These are phyloP conservation scores for Kuraishia hungarica DNA, from an alignment of 805 yeast genomes.

Conservation along the genomic window DNA sequence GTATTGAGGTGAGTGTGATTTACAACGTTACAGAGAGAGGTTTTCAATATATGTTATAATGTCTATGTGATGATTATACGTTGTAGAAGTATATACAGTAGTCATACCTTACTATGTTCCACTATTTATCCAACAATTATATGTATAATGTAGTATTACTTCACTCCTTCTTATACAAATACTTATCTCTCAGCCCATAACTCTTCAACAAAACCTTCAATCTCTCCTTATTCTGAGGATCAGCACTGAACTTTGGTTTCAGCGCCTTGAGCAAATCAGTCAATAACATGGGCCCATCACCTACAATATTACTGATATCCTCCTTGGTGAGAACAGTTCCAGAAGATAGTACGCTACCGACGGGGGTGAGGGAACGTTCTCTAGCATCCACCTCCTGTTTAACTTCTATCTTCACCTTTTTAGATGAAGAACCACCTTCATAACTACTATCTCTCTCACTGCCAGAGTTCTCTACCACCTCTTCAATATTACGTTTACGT, in stretches of 20 bases:
- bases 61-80: too few relatives aligned
- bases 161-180: constrained; percentile 8
- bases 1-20: background rate
- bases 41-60: too few relatives aligned
- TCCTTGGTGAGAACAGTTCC: constrained; percentile 49
- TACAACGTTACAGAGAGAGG: too few relatives aligned
- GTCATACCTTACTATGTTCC: too few relatives aligned
- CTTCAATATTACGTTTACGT: constrained; percentile 26
- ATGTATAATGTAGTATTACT: too few relatives aligned
- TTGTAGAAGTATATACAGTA: too few relatives aligned
- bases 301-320: constrained; percentile 62
- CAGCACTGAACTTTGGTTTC: constrained; percentile 52
- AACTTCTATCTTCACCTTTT: constrained; percentile 20
- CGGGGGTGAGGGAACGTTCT: constrained; percentile 5
- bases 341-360: constrained; percentile 5
- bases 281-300: constrained; percentile 36
- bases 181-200: constrained; percentile 21
- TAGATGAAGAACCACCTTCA: constrained; percentile 14
- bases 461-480: background rate
- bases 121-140: too few relatives aligned
- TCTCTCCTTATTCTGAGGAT: constrained; percentile 54
- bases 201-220: constrained; percentile 33
- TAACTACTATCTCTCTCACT: background rate
- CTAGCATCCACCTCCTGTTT: background rate
- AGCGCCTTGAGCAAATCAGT: constrained; percentile 55